Evolutionary conservation across 768 basidiomycete species (phyloP), one percentile per base, ranked within the genome.

Genomic region (Gloeostereum incarnatum): DNA sequence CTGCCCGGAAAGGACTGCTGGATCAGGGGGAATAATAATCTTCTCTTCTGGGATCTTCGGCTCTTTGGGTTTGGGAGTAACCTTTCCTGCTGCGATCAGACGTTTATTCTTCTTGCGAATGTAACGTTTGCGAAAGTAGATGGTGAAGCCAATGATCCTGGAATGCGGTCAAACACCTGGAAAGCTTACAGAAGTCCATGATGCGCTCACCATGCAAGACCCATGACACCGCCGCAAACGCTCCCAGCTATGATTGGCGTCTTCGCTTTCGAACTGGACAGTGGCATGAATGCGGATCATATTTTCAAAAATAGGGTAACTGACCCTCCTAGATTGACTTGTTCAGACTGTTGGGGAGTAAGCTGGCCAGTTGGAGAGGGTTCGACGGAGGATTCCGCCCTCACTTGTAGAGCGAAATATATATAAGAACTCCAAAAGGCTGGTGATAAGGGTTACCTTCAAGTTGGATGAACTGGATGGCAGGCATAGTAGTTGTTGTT

Each of bases 221-320:
- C 60, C 49, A 78, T 60, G 20, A 68, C 49, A 8, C 64, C 63
- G 26, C 77, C 78, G 41, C 74, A 74, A 40, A 78, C 60, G 38
- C 62, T 61, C 16, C 78, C 78, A 8, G 78, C 74, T 45, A 80
- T 68, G 41, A 78, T 67, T 23, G 78, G 78, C 6, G 77, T 80
- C 46, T 68, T 62, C 0, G 73, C 66, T 42, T 66, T 70, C 38
- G 70, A 63, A 31, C 75, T 80, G 26, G n/a, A n/a, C n/a, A n/a
- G n/a, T n/a, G n/a, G n/a, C n/a, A n/a, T n/a, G n/a, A n/a, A n/a
- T n/a, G n/a, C n/a, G n/a, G n/a, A n/a, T n/a, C n/a, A n/a, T n/a
- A n/a, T n/a, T n/a, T n/a, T n/a, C n/a, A n/a, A n/a, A n/a, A n/a
- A n/a, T n/a, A n/a, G n/a, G n/a, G n/a, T n/a, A n/a, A n/a, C n/a